Evolutionary conservation across 495 filamentous ascomycete genomes (phyloP).

Genomic region (Lepraria neglecta): DNA sequence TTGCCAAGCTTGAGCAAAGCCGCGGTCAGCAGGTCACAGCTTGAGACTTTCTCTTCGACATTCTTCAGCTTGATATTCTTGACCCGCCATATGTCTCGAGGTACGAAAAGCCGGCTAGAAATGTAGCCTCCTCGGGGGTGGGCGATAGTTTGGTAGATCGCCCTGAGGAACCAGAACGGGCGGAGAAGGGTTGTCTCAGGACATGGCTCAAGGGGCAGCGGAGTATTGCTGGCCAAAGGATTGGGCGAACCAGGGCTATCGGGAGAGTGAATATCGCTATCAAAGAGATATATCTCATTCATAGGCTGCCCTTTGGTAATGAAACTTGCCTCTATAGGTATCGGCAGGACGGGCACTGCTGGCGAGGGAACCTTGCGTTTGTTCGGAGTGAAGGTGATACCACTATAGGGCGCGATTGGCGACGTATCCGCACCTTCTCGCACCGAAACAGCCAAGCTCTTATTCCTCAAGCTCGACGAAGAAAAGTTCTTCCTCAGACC

Average conservation of each 20-base stretch:
- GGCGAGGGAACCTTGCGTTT: slow-evolving; percentile 41
- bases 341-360: slow-evolving; percentile 60
- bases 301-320: slow-evolving; percentile 48
- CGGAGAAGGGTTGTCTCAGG: slow-evolving; percentile 78
- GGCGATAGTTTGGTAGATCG: slow-evolving; percentile 83
- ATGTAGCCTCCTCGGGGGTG: slow-evolving; percentile 90
- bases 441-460: slow-evolving; percentile 69
- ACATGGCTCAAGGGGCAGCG: slow-evolving; percentile 81
- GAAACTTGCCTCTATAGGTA: slow-evolving; percentile 57
- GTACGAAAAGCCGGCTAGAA: slow-evolving; percentile 83
- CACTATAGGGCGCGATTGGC: slow-evolving; percentile 66
- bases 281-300: slow-evolving; percentile 75
- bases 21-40: slow-evolving; percentile 86
- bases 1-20: slow-evolving; percentile 74
- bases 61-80: slow-evolving; percentile 88
- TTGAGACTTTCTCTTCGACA: slow-evolving; percentile 90
- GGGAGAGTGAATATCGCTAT: slow-evolving; percentile 73
- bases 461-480: slow-evolving; percentile 64
- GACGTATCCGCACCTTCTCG: slow-evolving; percentile 62
- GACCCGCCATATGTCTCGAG: slow-evolving; percentile 86
- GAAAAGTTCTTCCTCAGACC: slow-evolving; percentile 73
- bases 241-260: slow-evolving; percentile 62
- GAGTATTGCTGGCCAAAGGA: slow-evolving; percentile 49
- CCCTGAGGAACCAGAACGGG: slow-evolving; percentile 95
- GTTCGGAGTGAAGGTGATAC: slow-evolving; percentile 54